These are phyloP conservation scores for Podaxis mareebaensis DNA, from an alignment of 768 basidiomycete species.

Conservation along the genomic window DNA sequence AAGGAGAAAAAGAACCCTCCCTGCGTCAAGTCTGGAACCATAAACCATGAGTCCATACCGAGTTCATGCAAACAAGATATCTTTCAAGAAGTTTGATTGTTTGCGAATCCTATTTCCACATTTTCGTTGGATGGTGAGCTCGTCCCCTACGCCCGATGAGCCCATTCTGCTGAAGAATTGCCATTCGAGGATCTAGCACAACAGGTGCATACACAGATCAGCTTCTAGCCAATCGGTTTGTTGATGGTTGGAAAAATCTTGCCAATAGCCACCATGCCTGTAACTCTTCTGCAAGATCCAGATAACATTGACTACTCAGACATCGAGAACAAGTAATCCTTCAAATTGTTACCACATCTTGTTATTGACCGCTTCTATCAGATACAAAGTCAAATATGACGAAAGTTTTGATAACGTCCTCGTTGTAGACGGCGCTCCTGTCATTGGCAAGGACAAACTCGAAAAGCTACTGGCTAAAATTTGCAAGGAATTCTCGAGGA, in stretches of 20 bases:
- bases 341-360: neutral
- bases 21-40: too few relatives aligned
- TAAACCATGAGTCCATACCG: too few relatives aligned
- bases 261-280: conserved; percentile 42
- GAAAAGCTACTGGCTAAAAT: conserved; percentile 82
- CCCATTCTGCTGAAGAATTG: neutral
- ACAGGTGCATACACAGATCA: conserved; percentile 22
- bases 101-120: too few relatives aligned
- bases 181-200: conserved; percentile 6
- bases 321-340: conserved; percentile 76
- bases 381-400: conserved; percentile 84
- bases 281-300: conserved; percentile 41
- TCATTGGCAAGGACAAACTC: conserved; percentile 84
- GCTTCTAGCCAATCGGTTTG: conserved; percentile 6
- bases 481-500: conserved; percentile 79
- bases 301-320: conserved; percentile 85
- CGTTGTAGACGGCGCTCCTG: conserved; percentile 89
- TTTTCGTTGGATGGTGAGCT: too few relatives aligned
- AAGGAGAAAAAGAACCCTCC: too few relatives aligned
- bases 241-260: conserved; percentile 10
- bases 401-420: conserved; percentile 89
- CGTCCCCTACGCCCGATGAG: neutral
- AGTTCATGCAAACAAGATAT: too few relatives aligned
- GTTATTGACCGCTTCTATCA: conserved; percentile 30
- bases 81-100: too few relatives aligned